Percentiles rank a stretch among this genome's conserved stretches.
Evolutionary conservation across 2,329 filamentous ascomycete species (phyloP).

Genomic region (Colletotrichum tropicicola): DNA sequence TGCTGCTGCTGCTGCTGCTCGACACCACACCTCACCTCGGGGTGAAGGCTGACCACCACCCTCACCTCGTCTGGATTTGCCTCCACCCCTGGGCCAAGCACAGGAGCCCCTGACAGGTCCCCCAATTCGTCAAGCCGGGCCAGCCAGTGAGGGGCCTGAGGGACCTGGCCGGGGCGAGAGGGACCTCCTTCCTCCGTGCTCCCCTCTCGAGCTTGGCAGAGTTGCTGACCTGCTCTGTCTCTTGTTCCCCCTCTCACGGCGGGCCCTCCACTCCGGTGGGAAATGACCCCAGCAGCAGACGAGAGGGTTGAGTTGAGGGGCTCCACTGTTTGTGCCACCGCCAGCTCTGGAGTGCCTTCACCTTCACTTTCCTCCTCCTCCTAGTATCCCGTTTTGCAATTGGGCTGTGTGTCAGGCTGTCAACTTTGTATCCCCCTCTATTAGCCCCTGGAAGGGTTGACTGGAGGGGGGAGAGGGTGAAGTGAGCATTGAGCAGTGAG

Average conservation of each 20-base stretch:
- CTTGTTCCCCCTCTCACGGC: background rate
- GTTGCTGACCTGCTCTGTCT: background rate
- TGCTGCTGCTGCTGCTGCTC: no score
- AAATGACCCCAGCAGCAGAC: background rate
- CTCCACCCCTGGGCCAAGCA: background rate
- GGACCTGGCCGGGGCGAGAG: slow-evolving; percentile 9
- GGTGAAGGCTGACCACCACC: no score
- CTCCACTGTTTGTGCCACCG: slow-evolving; percentile 23
- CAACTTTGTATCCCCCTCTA: no score
- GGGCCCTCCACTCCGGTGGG: background rate
- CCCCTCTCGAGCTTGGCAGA: no score
- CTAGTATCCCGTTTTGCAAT: background rate
- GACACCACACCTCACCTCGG: background rate
- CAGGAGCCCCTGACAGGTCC: slow-evolving; percentile 7
- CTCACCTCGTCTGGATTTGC: background rate
- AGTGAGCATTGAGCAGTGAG: no score
- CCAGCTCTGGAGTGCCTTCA: background rate
- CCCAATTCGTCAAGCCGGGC: background rate
- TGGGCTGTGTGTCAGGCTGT: background rate
- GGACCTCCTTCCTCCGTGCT: background rate
- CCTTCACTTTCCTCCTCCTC: background rate
- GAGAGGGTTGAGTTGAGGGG: background rate
- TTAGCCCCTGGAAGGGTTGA: background rate
- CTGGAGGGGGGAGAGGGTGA: background rate
- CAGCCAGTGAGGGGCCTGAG: slow-evolving; percentile 12